Evolutionary conservation across 2,329 filamentous ascomycete species (phyloP).

Genomic region (Aspergillus neoniger): DNA sequence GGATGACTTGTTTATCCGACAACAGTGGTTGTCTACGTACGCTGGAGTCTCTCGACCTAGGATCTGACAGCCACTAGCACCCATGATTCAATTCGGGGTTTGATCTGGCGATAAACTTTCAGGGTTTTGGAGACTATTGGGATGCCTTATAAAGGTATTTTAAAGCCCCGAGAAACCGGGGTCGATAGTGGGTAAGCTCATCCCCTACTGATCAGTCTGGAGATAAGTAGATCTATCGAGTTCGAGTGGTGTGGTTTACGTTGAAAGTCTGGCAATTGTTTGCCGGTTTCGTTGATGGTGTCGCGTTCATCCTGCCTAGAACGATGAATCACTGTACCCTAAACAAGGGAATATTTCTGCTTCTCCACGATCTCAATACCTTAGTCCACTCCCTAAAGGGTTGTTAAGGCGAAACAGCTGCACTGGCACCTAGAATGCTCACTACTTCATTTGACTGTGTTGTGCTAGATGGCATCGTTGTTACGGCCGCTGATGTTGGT

Average conservation of each 20-base stretch:
- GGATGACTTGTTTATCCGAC: not conserved
- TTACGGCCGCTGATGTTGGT: constrained; percentile 47
- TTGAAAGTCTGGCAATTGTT: not conserved
- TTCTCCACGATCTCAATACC: too few species aligned
- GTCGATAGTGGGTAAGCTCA: not conserved
- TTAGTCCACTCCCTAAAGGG: not conserved
- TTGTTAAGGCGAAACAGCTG: not conserved
- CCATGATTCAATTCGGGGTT: not conserved
- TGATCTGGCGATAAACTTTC: too few species aligned
- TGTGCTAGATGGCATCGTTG: constrained; percentile 48
- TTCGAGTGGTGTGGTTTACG: too few species aligned
- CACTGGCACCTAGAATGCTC: not conserved
- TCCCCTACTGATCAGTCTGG: not conserved
- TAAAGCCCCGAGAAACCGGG: too few species aligned
- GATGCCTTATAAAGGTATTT: too few species aligned
- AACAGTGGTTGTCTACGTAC: not conserved
- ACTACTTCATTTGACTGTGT: constrained; percentile 36
- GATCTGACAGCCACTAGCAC: not conserved
- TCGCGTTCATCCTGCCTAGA: not conserved
- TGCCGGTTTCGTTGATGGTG: not conserved
- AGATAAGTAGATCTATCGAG: not conserved
- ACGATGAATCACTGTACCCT: not conserved
- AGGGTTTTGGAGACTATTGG: too few species aligned
- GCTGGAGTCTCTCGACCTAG: too few species aligned
- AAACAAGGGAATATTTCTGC: not conserved